These are phyloP conservation scores for Penicillium flavigenum DNA, from an alignment of 495 filamentous ascomycete species.

Conservation along the genomic window DNA sequence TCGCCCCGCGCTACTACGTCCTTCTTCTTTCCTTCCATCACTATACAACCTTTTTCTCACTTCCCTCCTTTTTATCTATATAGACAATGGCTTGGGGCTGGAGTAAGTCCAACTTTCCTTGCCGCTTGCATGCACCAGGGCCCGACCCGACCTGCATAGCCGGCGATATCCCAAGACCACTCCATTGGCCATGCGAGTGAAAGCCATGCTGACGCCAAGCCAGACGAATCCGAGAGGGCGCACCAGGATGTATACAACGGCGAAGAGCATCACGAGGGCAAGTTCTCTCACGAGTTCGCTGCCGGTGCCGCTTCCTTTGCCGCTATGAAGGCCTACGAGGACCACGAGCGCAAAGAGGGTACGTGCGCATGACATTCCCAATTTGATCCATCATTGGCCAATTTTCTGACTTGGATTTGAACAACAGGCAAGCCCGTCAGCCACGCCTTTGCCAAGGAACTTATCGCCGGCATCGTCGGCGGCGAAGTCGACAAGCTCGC, in stretches of 20 bases:
- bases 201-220: constrained; percentile 10
- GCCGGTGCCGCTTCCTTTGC: constrained; percentile 77
- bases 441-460: constrained; percentile 77
- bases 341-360: constrained; percentile 72
- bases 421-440: constrained; percentile 62
- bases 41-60: constrained; percentile 8
- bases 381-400: not conserved
- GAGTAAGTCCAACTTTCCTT: constrained; percentile 26
- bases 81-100: constrained; percentile 41
- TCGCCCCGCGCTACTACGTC: not conserved
- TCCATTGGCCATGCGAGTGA: not conserved
- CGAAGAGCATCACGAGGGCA: constrained; percentile 52
- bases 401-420: not conserved
- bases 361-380: constrained; percentile 18
- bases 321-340: constrained; percentile 77
- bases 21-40: constrained; percentile 4
- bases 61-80: constrained; percentile 12
- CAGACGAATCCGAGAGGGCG: constrained; percentile 51
- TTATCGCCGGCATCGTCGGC: constrained; percentile 67
- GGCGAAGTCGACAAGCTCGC: constrained; percentile 75
- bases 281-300: constrained; percentile 70
- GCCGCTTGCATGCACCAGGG: constrained; percentile 9
- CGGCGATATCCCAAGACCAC: not conserved
- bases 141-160: constrained; percentile 11
- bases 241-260: constrained; percentile 62